A percentile compares a stretch with the other conserved stretches of the same genome.
These are phyloP conservation scores for Candida sanyiensis DNA, from an alignment of 805 yeast species.

Conservation along the genomic window DNA sequence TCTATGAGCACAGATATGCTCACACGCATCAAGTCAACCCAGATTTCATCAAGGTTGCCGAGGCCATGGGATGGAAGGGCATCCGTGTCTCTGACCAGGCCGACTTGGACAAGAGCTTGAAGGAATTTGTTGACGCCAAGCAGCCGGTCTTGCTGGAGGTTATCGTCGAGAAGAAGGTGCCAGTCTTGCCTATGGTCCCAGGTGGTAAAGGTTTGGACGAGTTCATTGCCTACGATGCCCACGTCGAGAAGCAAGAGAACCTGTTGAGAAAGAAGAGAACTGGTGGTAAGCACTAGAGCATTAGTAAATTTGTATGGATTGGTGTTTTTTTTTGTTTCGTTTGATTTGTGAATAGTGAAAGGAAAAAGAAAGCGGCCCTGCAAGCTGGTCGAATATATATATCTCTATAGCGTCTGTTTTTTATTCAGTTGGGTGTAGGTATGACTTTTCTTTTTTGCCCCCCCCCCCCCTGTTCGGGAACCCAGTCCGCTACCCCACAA, in stretches of 20 bases:
- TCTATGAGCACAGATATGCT: slow-evolving; percentile 95
- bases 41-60: slow-evolving; percentile 86
- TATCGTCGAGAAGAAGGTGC: slow-evolving; percentile 79
- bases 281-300: slow-evolving; percentile 53
- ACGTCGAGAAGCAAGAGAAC: slow-evolving; percentile 65
- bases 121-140: slow-evolving; percentile 63
- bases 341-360: slow-evolving; percentile 1
- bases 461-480: too few relatives aligned
- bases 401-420: too few relatives aligned
- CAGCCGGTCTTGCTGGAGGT: slow-evolving; percentile 89
- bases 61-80: slow-evolving; percentile 88
- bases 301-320: not conserved
- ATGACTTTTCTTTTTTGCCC: too few relatives aligned
- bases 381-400: too few relatives aligned
- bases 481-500: too few relatives aligned
- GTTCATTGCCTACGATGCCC: slow-evolving; percentile 81
- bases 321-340: not conserved
- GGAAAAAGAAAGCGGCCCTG: too few relatives aligned
- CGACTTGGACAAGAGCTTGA: slow-evolving; percentile 52
- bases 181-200: slow-evolving; percentile 97
- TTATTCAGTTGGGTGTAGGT: too few relatives aligned
- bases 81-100: slow-evolving; percentile 65
- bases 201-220: slow-evolving; percentile 93
- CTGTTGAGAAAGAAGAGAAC: slow-evolving; percentile 70
- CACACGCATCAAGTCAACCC: slow-evolving; percentile 97